Conservation (phyloP, 805 yeast genomes). For the Candida andamanensis region DNA sequence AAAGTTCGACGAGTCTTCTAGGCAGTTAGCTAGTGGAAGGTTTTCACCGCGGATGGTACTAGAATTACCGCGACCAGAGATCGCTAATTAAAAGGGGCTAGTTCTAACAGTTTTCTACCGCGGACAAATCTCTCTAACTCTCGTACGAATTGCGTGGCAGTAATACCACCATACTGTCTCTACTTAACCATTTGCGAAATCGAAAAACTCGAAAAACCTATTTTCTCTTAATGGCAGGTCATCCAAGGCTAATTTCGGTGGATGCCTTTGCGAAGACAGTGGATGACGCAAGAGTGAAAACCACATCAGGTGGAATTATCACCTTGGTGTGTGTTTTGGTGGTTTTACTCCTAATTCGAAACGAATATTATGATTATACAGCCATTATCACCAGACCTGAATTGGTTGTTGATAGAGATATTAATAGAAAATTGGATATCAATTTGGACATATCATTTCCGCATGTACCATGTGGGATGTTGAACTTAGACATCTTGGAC, state of each 20-base stretch:
- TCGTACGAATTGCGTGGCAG: too few relatives aligned
- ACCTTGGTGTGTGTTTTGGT: slow-evolving; percentile 65
- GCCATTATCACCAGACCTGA: slow-evolving; percentile 70
- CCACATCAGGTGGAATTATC: slow-evolving; percentile 86
- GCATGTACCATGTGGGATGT: slow-evolving; percentile 74
- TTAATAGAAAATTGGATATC: slow-evolving; percentile 69
- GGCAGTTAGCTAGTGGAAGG: too few relatives aligned
- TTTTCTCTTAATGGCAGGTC: slow-evolving; percentile 12
- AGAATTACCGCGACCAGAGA: too few relatives aligned
- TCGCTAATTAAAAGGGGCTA: too few relatives aligned
- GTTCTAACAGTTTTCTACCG: too few relatives aligned
- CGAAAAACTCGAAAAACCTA: too few relatives aligned
- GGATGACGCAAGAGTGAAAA: slow-evolving; percentile 86
- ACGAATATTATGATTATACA: slow-evolving; percentile 75
- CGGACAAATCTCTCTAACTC: too few relatives aligned
- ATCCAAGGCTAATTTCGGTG: slow-evolving; percentile 48
- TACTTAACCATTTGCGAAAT: too few relatives aligned
- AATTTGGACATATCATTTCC: slow-evolving; percentile 82
- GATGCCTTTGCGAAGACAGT: slow-evolving; percentile 95
- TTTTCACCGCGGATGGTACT: too few relatives aligned
- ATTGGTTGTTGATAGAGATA: slow-evolving; percentile 81
- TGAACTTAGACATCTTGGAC: slow-evolving; percentile 85
- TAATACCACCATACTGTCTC: too few relatives aligned
- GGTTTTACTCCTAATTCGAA: slow-evolving; percentile 56
- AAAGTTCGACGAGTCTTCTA: too few relatives aligned